Evolutionary conservation across 2,329 filamentous ascomycete genomes (phyloP).

Genomic region (Talaromyces islandicus): DNA sequence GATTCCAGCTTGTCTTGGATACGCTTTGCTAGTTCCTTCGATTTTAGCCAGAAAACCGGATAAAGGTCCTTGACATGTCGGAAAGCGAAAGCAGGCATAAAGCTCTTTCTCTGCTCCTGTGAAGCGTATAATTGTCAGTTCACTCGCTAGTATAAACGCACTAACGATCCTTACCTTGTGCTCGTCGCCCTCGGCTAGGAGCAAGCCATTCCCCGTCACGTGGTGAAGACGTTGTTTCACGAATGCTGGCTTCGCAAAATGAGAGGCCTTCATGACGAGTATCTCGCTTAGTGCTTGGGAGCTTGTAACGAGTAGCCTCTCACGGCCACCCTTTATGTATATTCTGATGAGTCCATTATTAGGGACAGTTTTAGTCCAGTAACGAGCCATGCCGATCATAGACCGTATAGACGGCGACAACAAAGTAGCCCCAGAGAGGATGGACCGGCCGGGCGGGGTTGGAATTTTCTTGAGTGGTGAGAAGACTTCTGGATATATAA

Average conservation of each 20-base stretch:
- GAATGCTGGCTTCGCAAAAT: conserved; percentile 60
- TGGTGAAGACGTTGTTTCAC: conserved; percentile 36
- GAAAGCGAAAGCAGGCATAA: conserved; percentile 83
- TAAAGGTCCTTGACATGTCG: conserved; percentile 81
- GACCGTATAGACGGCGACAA: background rate
- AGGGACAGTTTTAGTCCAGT: conserved; percentile 47
- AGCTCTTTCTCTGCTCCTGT: conserved; percentile 62
- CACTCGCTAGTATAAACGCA: background rate
- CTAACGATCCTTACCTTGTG: conserved; percentile 54
- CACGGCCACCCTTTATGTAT: conserved; percentile 54
- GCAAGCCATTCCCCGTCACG: conserved; percentile 37
- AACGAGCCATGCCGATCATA: background rate
- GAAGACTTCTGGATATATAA: background rate
- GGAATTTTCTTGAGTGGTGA: background rate
- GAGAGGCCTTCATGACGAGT: conserved; percentile 62
- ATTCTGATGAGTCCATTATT: conserved; percentile 67
- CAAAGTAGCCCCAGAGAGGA: background rate
- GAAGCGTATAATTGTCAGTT: background rate
- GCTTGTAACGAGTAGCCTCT: conserved; percentile 56
- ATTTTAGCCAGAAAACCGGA: conserved; percentile 78
- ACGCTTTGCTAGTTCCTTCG: conserved; percentile 58
- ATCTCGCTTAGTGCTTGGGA: conserved; percentile 65
- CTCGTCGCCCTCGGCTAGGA: conserved; percentile 85
- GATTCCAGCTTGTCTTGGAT: conserved; percentile 47
- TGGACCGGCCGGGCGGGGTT: background rate